phyloP scores from a whole-genome alignment of 179 eudicot species.

The Camellia oleifera region DNA sequence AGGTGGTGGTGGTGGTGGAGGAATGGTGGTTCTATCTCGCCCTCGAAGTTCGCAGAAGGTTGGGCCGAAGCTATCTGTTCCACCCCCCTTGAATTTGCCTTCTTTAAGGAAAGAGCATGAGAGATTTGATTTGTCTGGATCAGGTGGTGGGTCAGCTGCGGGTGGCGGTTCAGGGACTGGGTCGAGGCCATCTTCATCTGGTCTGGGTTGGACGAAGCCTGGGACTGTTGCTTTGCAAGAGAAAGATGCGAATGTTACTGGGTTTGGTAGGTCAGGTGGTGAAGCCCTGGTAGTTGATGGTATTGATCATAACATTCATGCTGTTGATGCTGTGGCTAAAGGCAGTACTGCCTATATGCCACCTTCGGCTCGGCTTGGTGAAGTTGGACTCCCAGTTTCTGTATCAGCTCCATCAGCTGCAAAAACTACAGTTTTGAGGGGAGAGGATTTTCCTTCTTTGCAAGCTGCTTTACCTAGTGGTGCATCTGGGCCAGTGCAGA shows the following conservation, averaged over 20 bases:
- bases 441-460: slow-evolving; percentile 94
- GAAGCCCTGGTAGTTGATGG: slow-evolving; percentile 31
- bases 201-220: slow-evolving; percentile 92
- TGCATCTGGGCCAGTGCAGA: slow-evolving; percentile 53
- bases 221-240: slow-evolving; percentile 43
- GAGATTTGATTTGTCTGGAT: slow-evolving; percentile 66
- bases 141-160: slow-evolving; percentile 52
- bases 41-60: slow-evolving; percentile 64
- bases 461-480: slow-evolving; percentile 63
- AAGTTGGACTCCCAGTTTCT: slow-evolving; percentile 31
- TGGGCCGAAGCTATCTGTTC: slow-evolving; percentile 81
- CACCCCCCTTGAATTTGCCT: slow-evolving; percentile 99
- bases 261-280: slow-evolving; percentile 18
- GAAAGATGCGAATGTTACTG: slow-evolving; percentile 35
- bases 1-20: slow-evolving; percentile 60
- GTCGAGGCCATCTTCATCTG: slow-evolving; percentile 62
- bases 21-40: slow-evolving; percentile 88
- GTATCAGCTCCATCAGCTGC: slow-evolving; percentile 24
- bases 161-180: slow-evolving; percentile 57
- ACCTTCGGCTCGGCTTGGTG: slow-evolving; percentile 52
- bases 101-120: slow-evolving; percentile 95
- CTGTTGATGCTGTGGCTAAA: slow-evolving; percentile 32
- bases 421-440: slow-evolving; percentile 69
- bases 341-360: slow-evolving; percentile 49
- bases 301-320: slow-evolving; percentile 22